These are phyloP conservation scores for Jacaranda copaia DNA, from an alignment of 257 asterid species.

Conservation along the genomic window DNA sequence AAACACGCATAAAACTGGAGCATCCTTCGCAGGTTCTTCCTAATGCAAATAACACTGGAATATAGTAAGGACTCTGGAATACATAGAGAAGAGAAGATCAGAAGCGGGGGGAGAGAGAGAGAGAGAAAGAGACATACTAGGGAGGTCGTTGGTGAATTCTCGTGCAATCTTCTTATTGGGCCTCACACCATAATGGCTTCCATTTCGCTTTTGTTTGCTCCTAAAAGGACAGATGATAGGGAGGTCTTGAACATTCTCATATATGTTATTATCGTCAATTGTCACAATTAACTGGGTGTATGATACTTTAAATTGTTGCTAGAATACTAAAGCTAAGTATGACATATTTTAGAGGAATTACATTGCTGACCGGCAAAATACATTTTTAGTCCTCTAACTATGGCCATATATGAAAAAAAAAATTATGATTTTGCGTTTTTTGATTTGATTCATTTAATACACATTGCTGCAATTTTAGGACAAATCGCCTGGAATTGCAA, in stretches of 20 bases:
- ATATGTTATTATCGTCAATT: conserved; percentile 14
- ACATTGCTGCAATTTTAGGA: too few species aligned
- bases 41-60: conserved; percentile 7
- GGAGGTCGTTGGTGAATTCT: conserved; percentile 43
- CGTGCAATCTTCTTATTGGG: conserved; percentile 47
- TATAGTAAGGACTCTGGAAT: conserved; percentile 21
- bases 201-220: conserved; percentile 52
- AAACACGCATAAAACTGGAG: neutral
- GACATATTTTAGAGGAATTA: neutral
- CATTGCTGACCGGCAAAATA: too few species aligned
- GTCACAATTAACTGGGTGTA: neutral
- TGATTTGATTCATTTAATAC: too few species aligned
- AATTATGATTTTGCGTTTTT: too few species aligned
- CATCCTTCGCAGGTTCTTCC: neutral
- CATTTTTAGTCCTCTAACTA: too few species aligned
- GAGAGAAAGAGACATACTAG: too few species aligned
- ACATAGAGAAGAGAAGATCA: too few species aligned
- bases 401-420: too few species aligned
- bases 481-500: too few species aligned
- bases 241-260: conserved; percentile 24
- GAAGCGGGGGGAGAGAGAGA: too few species aligned
- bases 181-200: conserved; percentile 41
- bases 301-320: neutral
- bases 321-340: neutral
- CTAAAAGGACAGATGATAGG: too few species aligned